Conservation (phyloP, 1,284 basidiomycete species). For the Mycena sp. region DNA sequence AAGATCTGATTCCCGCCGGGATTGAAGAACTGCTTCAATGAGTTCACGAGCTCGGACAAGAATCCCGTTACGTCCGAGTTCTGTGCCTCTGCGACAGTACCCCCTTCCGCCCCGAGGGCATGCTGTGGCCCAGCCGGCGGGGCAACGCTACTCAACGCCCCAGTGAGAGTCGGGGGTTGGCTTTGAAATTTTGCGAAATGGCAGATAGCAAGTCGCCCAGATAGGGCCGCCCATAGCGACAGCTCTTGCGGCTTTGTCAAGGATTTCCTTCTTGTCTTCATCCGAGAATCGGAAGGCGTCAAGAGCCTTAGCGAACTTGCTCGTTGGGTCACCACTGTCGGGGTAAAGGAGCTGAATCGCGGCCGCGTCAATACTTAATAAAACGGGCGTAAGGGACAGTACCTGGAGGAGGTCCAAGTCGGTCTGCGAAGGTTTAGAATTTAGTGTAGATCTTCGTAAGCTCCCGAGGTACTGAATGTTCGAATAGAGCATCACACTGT, state of each 20-base stretch:
- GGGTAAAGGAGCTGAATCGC: slow-evolving; percentile 6
- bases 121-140: not conserved
- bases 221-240: not conserved
- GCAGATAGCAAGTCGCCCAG: not conserved
- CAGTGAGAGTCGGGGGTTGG: not conserved
- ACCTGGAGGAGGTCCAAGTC: slow-evolving; percentile 14
- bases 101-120: not conserved
- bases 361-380: not conserved
- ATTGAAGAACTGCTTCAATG: slow-evolving; percentile 33
- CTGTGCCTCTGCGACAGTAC: not conserved
- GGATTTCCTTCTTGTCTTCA: not conserved
- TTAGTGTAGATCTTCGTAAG: not conserved
- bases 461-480: not conserved
- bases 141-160: not conserved
- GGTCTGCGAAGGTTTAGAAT: not conserved
- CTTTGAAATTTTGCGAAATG: not conserved
- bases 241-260: not conserved
- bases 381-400: not conserved
- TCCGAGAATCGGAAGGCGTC: not conserved
- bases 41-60: slow-evolving; percentile 14
- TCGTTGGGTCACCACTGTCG: not conserved
- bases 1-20: slow-evolving; percentile 34
- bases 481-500: slow-evolving; percentile 11
- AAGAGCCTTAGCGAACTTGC: not conserved
- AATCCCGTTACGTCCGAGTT: not conserved